Evolutionary conservation across 306 rosid species (phyloP).

Genomic region (Sicyos edulis): DNA sequence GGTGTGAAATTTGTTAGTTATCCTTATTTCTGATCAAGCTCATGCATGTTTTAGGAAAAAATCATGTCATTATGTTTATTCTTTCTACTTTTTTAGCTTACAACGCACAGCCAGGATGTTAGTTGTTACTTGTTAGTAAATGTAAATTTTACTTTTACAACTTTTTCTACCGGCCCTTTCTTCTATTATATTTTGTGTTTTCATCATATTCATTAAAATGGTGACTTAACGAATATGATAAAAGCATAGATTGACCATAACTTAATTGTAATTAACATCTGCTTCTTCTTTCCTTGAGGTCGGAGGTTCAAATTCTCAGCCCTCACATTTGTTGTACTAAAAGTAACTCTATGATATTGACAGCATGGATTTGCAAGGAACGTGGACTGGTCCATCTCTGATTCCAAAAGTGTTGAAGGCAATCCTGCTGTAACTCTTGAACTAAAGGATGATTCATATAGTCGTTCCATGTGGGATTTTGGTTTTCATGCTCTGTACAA

Average conservation of each 20-base stretch:
- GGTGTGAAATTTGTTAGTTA: too few species aligned
- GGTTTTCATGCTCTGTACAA: conserved; percentile 81
- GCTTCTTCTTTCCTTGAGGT: too few species aligned
- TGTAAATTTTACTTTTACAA: neutral
- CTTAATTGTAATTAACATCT: too few species aligned
- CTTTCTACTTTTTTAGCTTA: neutral
- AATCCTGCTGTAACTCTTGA: conserved; percentile 62
- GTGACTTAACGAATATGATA: too few species aligned
- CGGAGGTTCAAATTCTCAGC: too few species aligned
- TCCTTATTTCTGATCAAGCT: neutral
- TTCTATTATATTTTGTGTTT: neutral
- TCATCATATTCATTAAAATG: neutral
- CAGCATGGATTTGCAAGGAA: conserved; percentile 96
- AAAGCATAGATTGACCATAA: too few species aligned
- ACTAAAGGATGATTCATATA: conserved; percentile 70
- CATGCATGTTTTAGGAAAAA: neutral
- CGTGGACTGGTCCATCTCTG: conserved; percentile 70
- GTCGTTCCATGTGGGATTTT: conserved; percentile 90
- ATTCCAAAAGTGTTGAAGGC: conserved; percentile 69
- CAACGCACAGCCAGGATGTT: neutral
- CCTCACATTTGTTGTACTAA: too few species aligned
- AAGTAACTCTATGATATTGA: conserved; percentile 24
- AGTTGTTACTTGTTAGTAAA: neutral
- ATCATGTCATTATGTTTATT: neutral
- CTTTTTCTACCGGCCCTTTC: neutral